Conservation (phyloP, 2,329 filamentous ascomycete species). For the Botryotinia convoluta region DNA sequence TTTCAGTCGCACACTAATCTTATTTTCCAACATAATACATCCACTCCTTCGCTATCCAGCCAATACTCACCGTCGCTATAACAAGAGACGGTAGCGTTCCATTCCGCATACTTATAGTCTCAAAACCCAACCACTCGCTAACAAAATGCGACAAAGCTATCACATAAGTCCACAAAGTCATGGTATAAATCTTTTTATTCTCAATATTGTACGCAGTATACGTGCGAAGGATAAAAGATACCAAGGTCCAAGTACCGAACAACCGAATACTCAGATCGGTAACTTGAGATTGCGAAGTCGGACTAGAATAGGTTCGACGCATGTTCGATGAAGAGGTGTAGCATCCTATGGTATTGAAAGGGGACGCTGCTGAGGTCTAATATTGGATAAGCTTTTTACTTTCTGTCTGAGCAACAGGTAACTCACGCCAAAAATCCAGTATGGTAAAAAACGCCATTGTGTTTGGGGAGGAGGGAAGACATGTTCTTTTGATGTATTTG, state of each 20-base stretch:
- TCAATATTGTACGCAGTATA: slow-evolving; percentile 65
- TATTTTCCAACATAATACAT: background rate
- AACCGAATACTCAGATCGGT: slow-evolving; percentile 67
- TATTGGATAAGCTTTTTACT: background rate
- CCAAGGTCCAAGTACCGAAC: slow-evolving; percentile 67
- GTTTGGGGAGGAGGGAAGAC: background rate
- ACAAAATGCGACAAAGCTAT: slow-evolving; percentile 49
- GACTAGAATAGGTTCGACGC: background rate
- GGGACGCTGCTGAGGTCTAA: background rate
- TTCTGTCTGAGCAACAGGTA: no score
- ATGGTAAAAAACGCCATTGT: background rate
- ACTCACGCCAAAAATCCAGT: background rate
- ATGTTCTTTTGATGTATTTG: no score
- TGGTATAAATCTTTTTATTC: slow-evolving; percentile 54
- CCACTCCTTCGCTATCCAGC: background rate
- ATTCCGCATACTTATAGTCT: background rate
- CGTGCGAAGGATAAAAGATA: slow-evolving; percentile 56
- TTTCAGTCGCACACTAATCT: background rate
- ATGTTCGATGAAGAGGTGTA: background rate
- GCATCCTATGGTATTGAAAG: background rate
- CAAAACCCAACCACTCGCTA: slow-evolving; percentile 5
- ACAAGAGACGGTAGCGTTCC: background rate
- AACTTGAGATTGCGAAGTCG: background rate
- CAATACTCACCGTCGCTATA: background rate
- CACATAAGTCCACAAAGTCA: slow-evolving; percentile 60